Evolutionary conservation across 306 rosid species (phyloP), one percentile per base, ranked within the genome.

Genomic region (Castanopsis chinensis): DNA sequence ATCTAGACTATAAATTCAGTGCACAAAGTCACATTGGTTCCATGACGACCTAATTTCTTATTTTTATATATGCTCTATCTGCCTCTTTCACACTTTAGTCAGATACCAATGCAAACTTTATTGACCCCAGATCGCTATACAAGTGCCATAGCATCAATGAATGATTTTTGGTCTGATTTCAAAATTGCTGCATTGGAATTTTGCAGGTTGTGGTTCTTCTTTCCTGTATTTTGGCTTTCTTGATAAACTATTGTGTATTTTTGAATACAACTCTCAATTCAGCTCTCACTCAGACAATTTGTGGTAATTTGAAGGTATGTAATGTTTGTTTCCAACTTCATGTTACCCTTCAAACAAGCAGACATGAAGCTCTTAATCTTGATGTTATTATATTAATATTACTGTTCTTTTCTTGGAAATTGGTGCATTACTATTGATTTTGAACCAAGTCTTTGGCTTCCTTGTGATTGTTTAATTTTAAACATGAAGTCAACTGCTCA

Each of bases 261-360:
- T 81, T 91, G 77, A 94, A 92, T 69, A 92, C 94, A 54, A 89
- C 91, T 59, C 61, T 91, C 81, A 94, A 92, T 84, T 94, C 94
- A 56, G 98, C 97, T 21, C 90, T 94, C 73, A 91, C 98, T 8
- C 97, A 91, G 54, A 91, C 94, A 53, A 89, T 92, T 6, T 94
- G 98, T 56, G 92, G 98, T 77, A 92, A 92, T 76, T 74, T 86
- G 79, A 89, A 86, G 92, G 92, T 84, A 25, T 25, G 79, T 63
- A 32, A n/a, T 54, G 1, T 53, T 11, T 54, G 4, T 25, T 70
- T 17, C n/a, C 6, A 51, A 53, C 14, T 63, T 76, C 43, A 5
- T 79, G 67, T 35, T 52, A 15, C 49, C 19, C 30, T 37, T 5
- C 61, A 30, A n/a, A 30, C 6, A 51, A 30, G 55, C 15, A 19